Evolutionary conservation across 2,329 filamentous ascomycete genomes (phyloP).

Genomic region (Hyphodiscus sp.): DNA sequence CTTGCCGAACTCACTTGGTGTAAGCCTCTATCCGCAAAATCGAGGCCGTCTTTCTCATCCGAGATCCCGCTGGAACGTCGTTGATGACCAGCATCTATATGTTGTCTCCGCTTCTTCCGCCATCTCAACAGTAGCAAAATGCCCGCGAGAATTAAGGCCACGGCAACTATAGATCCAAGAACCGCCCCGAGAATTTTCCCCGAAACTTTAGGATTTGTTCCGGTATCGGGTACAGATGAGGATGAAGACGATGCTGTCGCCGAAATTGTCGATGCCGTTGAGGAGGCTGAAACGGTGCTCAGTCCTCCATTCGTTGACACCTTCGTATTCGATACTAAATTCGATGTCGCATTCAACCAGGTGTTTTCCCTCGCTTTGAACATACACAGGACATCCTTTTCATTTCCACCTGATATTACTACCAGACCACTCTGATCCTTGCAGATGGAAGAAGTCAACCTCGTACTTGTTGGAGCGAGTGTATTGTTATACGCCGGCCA

Average conservation of each 20-base stretch:
- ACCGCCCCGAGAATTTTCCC: slow-evolving; percentile 70
- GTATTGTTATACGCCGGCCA: slow-evolving; percentile 78
- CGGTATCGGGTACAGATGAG: slow-evolving; percentile 23
- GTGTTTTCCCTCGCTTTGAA: slow-evolving; percentile 70
- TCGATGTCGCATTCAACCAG: slow-evolving; percentile 65
- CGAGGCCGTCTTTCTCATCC: slow-evolving; percentile 54
- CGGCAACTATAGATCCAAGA: slow-evolving; percentile 72
- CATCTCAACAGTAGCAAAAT: slow-evolving; percentile 63
- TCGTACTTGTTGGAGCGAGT: slow-evolving; percentile 56
- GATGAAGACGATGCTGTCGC: slow-evolving; percentile 8
- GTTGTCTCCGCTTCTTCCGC: slow-evolving; percentile 49
- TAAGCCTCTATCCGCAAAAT: slow-evolving; percentile 39
- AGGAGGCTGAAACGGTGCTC: slow-evolving; percentile 22
- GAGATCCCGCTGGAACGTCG: slow-evolving; percentile 38
- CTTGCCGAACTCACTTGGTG: slow-evolving; percentile 31
- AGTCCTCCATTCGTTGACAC: slow-evolving; percentile 12
- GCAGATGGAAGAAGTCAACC: slow-evolving; percentile 67
- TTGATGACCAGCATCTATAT: slow-evolving; percentile 40
- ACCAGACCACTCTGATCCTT: slow-evolving; percentile 57
- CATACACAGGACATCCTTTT: slow-evolving; percentile 57
- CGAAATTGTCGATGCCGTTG: slow-evolving; percentile 20
- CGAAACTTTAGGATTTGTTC: slow-evolving; percentile 34
- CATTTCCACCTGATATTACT: slow-evolving; percentile 71
- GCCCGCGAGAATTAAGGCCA: slow-evolving; percentile 43
- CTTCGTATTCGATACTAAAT: slow-evolving; percentile 20